Base-by-base conservation (phyloP, 2,329 filamentous ascomycete genomes). In the Penicillium aurantiogriseum region DNA sequence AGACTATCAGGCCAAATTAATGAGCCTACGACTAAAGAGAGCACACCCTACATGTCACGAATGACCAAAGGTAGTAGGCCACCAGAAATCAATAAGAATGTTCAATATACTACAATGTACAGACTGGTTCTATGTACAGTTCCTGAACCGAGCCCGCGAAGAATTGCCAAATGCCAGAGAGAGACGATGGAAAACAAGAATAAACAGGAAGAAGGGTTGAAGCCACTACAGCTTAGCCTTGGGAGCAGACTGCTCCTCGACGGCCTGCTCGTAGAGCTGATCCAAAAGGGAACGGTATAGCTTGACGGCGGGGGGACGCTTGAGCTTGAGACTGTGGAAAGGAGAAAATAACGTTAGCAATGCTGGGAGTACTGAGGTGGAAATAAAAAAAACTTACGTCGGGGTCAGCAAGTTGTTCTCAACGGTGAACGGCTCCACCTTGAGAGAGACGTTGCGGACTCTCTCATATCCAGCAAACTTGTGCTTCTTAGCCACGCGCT, bases 391-490 rank as follows among this genome's bases (percentile, higher is more conserved):
- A 50, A 77, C 77, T 69, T 68, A 79, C 73, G 79, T 81, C 11
- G 79, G 79, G 8, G 79, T 81, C 63, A 81, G 78, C 49, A 97
- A 81, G 76, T 96, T 90, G 71, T 99, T 99, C 50, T 96, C 92
- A 63, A 97, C 87, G 1, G 87, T 90, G 69, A 99, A 97, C 2
- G 94, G 94, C 58, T 99, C 94, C 15, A 97, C 67, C 67, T 89
- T 87, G 65, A 99, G 77, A 61, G 88, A 77, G 56, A 88, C 82
- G 65, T 88, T 89, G 72, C 83, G 85, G 46, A 97, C 88, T 63
- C 86, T 85, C 81, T 99, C 94, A 67, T 90, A 97, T 65, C 87
- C 90, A 72, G 96, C 94, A 75, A 99, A 92, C 79, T 94, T 96
- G 75, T 90, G 86, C 77, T 87, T 88, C 79, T 84, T 89, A 43